Evolutionary conservation across 2,329 filamentous ascomycete genomes (phyloP), one percentile per base, ranked within the genome.

Genomic region (Tricladium varicosporioides): DNA sequence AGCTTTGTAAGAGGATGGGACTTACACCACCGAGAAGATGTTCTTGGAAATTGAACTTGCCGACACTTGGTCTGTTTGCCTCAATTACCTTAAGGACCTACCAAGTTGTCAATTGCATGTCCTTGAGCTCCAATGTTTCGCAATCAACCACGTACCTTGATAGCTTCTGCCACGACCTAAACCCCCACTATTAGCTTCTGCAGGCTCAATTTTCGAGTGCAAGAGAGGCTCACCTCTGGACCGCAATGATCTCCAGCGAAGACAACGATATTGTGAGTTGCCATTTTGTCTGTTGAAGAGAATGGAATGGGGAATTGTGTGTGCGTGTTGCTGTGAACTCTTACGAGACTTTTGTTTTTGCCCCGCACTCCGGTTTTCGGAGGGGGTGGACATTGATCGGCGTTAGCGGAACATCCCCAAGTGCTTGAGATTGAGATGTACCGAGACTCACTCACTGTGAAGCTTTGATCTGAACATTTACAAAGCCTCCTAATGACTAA

Each of bases 1-100:
- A 32, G 31, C 50, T 58, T 61, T 44, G 18, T 16, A 16, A 53
- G 27, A 50, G 14, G 48, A 52, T 43, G 27, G 32, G 60, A 83
- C 90, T 78, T 84, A 96, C 93, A 69, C 94, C 93, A 69, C 94
- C 92, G 57, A 99, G 83, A 56, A 95, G 81, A 72, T 97, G 91
- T 56, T 96, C 85, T 71, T 96, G 84, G 68, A 97, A 88, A 72
- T 94, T 91, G 78, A 97, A 96, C 69, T 87, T 87, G 72, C 77
- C 80, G 54, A 88, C 81, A 64, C 86, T 83, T 56, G 86, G 81
- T 70, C 84, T 86, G 65, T 79, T 76, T 67, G 86, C 82, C 77
- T 96, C 89, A 58, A 97, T 78, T 4, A 88, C 81, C 71, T 87
- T 88, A 70, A 97, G 82, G 64, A 94, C 78, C 90, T 95, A 69